These are phyloP conservation scores for Heritiera littoralis DNA, from an alignment of 345 rosid genomes.

Conservation along the genomic window DNA sequence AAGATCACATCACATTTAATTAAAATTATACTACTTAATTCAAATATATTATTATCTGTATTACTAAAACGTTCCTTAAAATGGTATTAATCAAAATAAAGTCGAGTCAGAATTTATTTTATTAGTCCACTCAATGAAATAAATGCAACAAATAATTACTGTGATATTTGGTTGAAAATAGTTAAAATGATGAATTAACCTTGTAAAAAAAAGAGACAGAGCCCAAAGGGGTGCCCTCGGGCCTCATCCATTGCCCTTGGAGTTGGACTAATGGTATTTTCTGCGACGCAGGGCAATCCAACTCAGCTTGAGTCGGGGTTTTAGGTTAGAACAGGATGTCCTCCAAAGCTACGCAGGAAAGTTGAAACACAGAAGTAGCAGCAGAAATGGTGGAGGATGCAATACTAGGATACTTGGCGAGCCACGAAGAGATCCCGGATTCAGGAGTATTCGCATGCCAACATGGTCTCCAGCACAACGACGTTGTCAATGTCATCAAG, in stretches of 20 bases:
- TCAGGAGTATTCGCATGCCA: conserved; percentile 68
- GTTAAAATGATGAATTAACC: no score
- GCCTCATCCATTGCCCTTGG: neutral
- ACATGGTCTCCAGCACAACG: conserved; percentile 59
- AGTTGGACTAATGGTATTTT: neutral
- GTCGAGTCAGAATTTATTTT: no score
- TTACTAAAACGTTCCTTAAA: no score
- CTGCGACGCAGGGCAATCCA: no score
- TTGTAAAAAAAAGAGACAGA: neutral
- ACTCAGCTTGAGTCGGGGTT: neutral
- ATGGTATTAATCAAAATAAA: no score
- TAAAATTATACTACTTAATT: no score
- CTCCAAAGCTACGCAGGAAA: neutral
- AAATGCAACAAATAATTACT: no score
- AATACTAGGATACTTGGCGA: conserved; percentile 54
- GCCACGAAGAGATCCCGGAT: conserved; percentile 55
- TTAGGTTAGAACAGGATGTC: neutral
- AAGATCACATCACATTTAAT: no score
- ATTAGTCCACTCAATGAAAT: no score
- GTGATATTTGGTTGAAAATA: no score
- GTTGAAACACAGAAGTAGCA: neutral
- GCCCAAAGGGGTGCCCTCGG: neutral
- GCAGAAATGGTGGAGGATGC: conserved; percentile 69
- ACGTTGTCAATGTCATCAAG: conserved; percentile 70
- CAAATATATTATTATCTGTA: no score